Conservation (phyloP, 1,139 yeast species). For the Diutina sp. region DNA sequence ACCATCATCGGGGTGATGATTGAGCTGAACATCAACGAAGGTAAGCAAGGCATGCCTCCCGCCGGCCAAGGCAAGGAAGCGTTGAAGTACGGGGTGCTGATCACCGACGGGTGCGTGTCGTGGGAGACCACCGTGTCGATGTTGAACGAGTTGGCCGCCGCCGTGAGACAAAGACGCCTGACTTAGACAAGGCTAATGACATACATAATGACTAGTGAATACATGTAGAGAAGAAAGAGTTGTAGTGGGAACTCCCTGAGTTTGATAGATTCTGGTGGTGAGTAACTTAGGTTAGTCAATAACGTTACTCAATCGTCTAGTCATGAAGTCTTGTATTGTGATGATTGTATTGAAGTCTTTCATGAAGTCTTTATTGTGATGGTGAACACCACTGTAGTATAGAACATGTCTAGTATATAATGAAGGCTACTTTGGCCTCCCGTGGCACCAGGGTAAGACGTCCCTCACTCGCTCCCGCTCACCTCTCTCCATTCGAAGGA, state of each 20-base stretch:
- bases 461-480: neutral
- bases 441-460: neutral
- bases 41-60: constrained; percentile 73
- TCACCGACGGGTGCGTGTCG: constrained; percentile 92
- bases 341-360: too few relatives aligned
- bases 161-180: constrained; percentile 56
- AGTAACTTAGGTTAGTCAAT: too few relatives aligned
- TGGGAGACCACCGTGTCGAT: constrained; percentile 84
- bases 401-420: too few relatives aligned
- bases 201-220: neutral
- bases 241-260: too few relatives aligned
- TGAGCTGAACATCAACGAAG: constrained; percentile 86
- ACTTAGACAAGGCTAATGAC: neutral
- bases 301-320: neutral
- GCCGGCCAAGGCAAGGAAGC: constrained; percentile 42
- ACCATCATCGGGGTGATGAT: constrained; percentile 88
- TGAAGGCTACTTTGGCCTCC: neutral
- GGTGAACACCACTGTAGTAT: neutral
- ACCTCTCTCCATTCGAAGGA: neutral
- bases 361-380: neutral
- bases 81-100: constrained; percentile 88
- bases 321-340: neutral
- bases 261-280: too few relatives aligned
- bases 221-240: neutral
- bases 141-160: constrained; percentile 65